A percentile compares a stretch with the other conserved stretches of the same genome.
phyloP scores from a whole-genome alignment of 2,329 filamentous ascomycete genomes.

The Chaetomium sp. region DNA sequence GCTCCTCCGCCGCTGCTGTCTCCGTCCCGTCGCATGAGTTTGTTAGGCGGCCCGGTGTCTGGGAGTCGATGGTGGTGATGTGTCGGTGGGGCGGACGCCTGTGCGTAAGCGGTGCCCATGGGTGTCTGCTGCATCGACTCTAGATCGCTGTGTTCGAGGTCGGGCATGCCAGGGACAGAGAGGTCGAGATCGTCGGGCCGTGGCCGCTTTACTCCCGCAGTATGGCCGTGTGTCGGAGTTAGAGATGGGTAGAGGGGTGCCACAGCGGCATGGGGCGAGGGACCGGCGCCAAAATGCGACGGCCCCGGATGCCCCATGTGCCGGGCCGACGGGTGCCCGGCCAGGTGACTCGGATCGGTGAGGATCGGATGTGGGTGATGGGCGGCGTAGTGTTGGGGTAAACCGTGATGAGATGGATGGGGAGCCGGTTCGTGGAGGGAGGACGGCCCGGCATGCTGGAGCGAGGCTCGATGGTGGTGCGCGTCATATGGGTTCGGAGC shows the following conservation, averaged over 20 bases:
- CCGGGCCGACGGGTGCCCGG: conserved; percentile 50
- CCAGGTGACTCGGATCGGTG: conserved; percentile 59
- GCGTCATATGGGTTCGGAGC: conserved; percentile 64
- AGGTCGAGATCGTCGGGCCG: conserved; percentile 63
- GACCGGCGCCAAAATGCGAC: conserved; percentile 54
- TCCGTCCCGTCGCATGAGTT: conserved; percentile 65
- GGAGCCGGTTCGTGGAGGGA: conserved; percentile 51
- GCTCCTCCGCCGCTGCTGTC: conserved; percentile 54
- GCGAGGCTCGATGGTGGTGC: conserved; percentile 51
- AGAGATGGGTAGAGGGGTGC: conserved; percentile 56
- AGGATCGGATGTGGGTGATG: conserved; percentile 58
- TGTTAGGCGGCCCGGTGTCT: conserved; percentile 68
- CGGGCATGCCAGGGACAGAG: conserved; percentile 52
- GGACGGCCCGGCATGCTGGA: conserved; percentile 52
- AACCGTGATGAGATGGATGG: conserved; percentile 47
- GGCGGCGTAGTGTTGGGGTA: conserved; percentile 51
- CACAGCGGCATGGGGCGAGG: conserved; percentile 50
- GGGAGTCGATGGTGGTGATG: conserved; percentile 84
- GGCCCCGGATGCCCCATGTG: conserved; percentile 56
- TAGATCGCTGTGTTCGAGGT: conserved; percentile 58
- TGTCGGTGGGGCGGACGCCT: conserved; percentile 55
- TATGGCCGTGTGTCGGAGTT: conserved; percentile 44
- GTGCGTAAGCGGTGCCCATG: conserved; percentile 55
- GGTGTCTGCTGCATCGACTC: conserved; percentile 57
- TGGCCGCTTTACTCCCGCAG: conserved; percentile 52